Evolutionary conservation across 768 basidiomycete species (phyloP), one percentile per base, ranked within the genome.

Genomic region (Coprinopsis sp.): DNA sequence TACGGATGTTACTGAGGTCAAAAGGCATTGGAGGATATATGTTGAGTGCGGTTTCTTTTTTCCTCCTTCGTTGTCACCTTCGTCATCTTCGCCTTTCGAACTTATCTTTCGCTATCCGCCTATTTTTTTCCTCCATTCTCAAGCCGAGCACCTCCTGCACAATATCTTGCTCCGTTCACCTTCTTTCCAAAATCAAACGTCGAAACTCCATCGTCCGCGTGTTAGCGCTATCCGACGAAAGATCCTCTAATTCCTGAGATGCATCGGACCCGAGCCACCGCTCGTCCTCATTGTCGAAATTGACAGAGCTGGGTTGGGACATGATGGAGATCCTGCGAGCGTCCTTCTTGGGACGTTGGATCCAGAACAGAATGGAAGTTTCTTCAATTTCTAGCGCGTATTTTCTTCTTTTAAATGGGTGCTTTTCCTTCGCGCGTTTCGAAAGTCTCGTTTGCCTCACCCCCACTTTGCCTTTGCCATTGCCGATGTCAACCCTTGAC

Each of bases 1-100:
- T 60, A 91, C 91, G 37, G 96, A 99, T 63, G 93, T 98, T 1
- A 96, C 96, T 46, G 96, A 98, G 76, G 96, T 99, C 60, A 98
- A 98, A 68, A 95, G 96, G 1, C 96, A 99, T 60, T 71, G 96
- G 57, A 72, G 96, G 62, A 99, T 95, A n/a, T 98, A 96, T 61
- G 91, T 94, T 43, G 91, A 88, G 84, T 88, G 47, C 34, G 83
- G 14, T 19, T 7, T 36, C 16, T 19, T 19, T 13, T 25, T 21
- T 25, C 33, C 33, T 48, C 45, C 33, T 28, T 30, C 48, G 3
- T 37, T 22, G 13, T 18, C 43, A 18, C 24, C 30, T 50, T 14
- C 30, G 33, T 28, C 22, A 18, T n/a, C n/a, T n/a, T n/a, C n/a
- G n/a, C n/a, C n/a, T n/a, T n/a, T n/a, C n/a, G n/a, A n/a, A n/a